Conservation (phyloP, 2,329 filamentous ascomycete species). For the Neonectria faginata region DNA sequence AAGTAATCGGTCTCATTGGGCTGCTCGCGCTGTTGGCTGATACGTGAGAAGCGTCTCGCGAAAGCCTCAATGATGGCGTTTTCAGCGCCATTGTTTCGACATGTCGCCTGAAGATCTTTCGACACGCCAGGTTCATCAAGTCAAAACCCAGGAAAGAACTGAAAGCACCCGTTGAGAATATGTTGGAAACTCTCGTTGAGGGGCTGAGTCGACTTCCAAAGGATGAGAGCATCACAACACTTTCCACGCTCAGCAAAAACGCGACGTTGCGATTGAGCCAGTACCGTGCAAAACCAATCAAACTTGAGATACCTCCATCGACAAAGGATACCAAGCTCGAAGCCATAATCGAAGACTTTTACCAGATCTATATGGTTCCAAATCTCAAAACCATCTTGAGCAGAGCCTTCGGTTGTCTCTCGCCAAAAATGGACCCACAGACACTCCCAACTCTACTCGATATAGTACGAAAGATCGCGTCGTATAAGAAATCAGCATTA, state of each 20-base stretch:
- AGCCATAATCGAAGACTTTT: slow-evolving; percentile 19
- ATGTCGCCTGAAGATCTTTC: slow-evolving; percentile 30
- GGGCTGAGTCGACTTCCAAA: slow-evolving; percentile 8
- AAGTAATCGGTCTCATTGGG: neutral
- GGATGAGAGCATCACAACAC: neutral
- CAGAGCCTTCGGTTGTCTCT: slow-evolving; percentile 4
- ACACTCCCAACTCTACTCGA: slow-evolving; percentile 21
- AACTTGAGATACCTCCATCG: neutral
- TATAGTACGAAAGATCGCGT: slow-evolving; percentile 33
- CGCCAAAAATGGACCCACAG: slow-evolving; percentile 7
- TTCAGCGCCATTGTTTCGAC: slow-evolving; percentile 26
- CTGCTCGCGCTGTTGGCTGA: neutral
- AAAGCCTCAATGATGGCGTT: slow-evolving; percentile 1
- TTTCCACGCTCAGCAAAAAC: slow-evolving; percentile 5
- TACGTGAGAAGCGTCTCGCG: slow-evolving; percentile 3
- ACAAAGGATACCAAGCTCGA: slow-evolving; percentile 15
- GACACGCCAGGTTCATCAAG: slow-evolving; percentile 18
- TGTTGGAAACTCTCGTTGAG: neutral
- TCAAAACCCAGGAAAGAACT: neutral
- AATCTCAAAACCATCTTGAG: slow-evolving; percentile 18
- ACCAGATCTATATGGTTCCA: slow-evolving; percentile 15
- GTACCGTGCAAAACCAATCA: slow-evolving; percentile 5
- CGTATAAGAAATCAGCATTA: slow-evolving; percentile 29
- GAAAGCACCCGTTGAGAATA: slow-evolving; percentile 3
- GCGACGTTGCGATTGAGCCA: slow-evolving; percentile 6